Conservation (phyloP, 225 moss, liverwort and hornwort genomes). For the Polytrichum formosum region DNA sequence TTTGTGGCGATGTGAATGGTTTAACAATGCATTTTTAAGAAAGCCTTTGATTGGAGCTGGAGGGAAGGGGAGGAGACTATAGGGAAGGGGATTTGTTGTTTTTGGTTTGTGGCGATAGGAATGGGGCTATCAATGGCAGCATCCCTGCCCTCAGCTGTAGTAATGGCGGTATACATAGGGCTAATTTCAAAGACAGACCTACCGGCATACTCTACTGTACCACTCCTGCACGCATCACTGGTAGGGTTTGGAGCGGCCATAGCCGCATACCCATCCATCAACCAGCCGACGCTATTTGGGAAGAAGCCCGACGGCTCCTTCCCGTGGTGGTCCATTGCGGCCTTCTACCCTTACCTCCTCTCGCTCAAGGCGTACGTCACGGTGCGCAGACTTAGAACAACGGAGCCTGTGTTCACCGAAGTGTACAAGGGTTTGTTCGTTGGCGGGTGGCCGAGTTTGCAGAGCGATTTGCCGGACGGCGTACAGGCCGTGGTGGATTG, state of each 20-base stretch:
- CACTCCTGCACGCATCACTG: slow-evolving; percentile 68
- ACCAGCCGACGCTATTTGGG: slow-evolving; percentile 58
- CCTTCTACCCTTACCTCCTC: slow-evolving; percentile 73
- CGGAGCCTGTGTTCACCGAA: slow-evolving; percentile 70
- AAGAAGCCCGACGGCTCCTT: slow-evolving; percentile 58
- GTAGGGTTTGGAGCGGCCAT: slow-evolving; percentile 78
- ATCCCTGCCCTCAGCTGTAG: slow-evolving; percentile 60
- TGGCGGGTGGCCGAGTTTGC: slow-evolving; percentile 71
- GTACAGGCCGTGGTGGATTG: slow-evolving; percentile 80
- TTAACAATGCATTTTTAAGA: slow-evolving; percentile 31
- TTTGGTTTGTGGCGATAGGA: neutral
- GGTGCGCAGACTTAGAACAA: slow-evolving; percentile 48
- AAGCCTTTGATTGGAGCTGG: no score
- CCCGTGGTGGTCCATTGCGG: slow-evolving; percentile 67
- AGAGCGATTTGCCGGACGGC: slow-evolving; percentile 58
- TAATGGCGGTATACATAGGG: slow-evolving; percentile 50
- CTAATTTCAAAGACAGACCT: slow-evolving; percentile 34
- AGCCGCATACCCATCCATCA: slow-evolving; percentile 59
- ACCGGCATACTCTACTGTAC: slow-evolving; percentile 42
- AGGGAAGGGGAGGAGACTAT: no score
- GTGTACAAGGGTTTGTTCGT: slow-evolving; percentile 75
- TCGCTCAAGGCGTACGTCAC: slow-evolving; percentile 66
- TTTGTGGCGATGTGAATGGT: slow-evolving; percentile 31
- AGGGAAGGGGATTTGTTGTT: neutral
- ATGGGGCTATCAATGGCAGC: slow-evolving; percentile 78